Percentiles rank a stretch among this genome's conserved stretches.
phyloP scores from a whole-genome alignment of 345 rosid genomes.

The Hevea brasiliensis region DNA sequence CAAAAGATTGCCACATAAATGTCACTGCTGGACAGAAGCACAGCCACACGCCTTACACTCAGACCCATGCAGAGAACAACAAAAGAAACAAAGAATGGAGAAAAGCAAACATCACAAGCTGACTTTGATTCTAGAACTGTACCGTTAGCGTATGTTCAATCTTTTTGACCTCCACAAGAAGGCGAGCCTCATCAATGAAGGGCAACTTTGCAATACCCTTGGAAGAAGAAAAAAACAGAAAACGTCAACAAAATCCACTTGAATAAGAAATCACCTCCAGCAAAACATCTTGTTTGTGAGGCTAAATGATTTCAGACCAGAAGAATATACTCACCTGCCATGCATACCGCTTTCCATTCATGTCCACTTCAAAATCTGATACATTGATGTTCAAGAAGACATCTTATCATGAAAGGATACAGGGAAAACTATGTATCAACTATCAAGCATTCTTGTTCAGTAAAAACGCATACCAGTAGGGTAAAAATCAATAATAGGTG shows the following conservation, averaged over 20 bases:
- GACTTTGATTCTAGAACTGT: constrained; percentile 19
- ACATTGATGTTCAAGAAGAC: constrained; percentile 25
- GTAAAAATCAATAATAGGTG: constrained; percentile 86
- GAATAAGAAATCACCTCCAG: neutral
- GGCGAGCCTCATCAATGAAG: constrained; percentile 84
- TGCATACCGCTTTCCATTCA: constrained; percentile 84
- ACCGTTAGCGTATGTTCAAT: constrained; percentile 75
- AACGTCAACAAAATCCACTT: neutral
- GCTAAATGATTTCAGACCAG: constrained; percentile 9
- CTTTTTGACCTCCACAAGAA: constrained; percentile 64
- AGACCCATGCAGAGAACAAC: neutral
- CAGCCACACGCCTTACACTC: neutral
- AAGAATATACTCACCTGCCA: constrained; percentile 70
- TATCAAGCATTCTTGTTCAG: constrained; percentile 8
- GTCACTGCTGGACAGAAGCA: neutral
- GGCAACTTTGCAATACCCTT: constrained; percentile 90
- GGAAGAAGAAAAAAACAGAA: constrained; percentile 15
- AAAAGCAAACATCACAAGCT: neutral
- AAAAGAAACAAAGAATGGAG: constrained; percentile 7
- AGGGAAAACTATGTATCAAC: neutral
- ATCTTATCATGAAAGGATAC: constrained; percentile 16
- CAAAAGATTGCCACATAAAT: constrained; percentile 15
- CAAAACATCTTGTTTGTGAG: neutral
- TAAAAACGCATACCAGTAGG: constrained; percentile 57
- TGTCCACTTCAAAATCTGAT: constrained; percentile 87